A percentile compares a stretch with the other conserved stretches of the same genome.
These are phyloP conservation scores for Hypoxylon sp. DNA, from an alignment of 2,329 filamentous ascomycete species.

Conservation along the genomic window DNA sequence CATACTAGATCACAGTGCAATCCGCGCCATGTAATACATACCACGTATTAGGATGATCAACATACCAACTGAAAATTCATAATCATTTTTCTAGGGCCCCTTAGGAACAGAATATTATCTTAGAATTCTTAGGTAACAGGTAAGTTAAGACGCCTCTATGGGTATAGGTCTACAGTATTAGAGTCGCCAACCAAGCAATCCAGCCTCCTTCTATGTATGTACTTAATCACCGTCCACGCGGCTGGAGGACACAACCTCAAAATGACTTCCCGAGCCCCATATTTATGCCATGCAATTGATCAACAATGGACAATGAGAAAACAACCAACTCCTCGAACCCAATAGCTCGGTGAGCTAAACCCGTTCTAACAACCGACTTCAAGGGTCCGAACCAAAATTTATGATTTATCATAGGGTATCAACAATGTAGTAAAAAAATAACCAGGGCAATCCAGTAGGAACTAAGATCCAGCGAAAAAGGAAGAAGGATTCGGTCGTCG, in stretches of 20 bases:
- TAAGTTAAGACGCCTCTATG: conserved; percentile 18
- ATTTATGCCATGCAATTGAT: conserved; percentile 15
- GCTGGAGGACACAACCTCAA: conserved; percentile 13
- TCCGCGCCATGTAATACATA: not conserved
- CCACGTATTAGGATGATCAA: not conserved
- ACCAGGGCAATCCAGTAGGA: conserved; percentile 16
- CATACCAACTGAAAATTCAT: conserved; percentile 8
- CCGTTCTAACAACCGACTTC: conserved; percentile 16
- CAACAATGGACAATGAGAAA: conserved; percentile 25
- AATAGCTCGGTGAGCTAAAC: conserved; percentile 18
- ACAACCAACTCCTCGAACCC: conserved; percentile 30
- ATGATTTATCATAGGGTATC: conserved; percentile 36
- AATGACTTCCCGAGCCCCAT: conserved; percentile 26
- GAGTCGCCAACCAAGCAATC: conserved; percentile 7
- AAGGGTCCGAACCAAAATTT: conserved; percentile 17
- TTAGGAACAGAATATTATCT: conserved; percentile 34
- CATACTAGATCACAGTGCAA: too few relatives aligned
- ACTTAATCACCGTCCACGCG: conserved; percentile 9
- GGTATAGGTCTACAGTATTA: conserved; percentile 10
- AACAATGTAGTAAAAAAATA: conserved; percentile 30
- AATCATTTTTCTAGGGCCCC: conserved; percentile 16
- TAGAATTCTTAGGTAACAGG: conserved; percentile 24
- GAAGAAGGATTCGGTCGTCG: conserved; percentile 18
- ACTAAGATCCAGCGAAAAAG: conserved; percentile 17
- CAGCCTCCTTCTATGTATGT: conserved; percentile 24